Conservation (phyloP, 2,329 filamentous ascomycete genomes). For the Bimuria novae-zelandiae region DNA sequence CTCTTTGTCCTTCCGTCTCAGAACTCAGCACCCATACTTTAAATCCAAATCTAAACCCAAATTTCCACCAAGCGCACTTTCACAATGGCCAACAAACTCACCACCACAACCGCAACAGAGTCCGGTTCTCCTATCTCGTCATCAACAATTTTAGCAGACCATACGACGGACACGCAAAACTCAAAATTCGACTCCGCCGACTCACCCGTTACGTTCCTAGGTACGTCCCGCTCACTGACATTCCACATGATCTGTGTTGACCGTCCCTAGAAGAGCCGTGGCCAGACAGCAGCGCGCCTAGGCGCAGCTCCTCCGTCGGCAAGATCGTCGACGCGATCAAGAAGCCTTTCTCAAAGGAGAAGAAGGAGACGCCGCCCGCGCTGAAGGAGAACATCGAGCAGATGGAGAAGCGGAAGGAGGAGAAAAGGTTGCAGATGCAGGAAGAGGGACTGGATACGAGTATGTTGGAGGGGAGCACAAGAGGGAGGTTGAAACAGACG, state of each 20-base stretch:
- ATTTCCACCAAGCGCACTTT: neutral
- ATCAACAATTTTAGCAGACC: neutral
- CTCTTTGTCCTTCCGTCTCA: neutral
- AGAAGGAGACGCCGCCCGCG: neutral
- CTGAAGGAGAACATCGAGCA: neutral
- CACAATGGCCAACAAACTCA: neutral
- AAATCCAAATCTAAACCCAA: neutral
- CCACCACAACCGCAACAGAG: neutral
- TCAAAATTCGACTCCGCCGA: too few relatives aligned
- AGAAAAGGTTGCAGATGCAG: constrained; percentile 2
- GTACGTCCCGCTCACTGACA: neutral
- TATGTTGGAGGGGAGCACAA: constrained; percentile 5
- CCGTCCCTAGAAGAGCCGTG: neutral
- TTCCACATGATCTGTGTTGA: neutral
- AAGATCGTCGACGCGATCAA: constrained; percentile 4
- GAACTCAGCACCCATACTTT: too few relatives aligned
- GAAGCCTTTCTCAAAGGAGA: neutral
- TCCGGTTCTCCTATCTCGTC: neutral
- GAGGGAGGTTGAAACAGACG: neutral
- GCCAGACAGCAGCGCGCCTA: neutral
- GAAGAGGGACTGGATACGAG: constrained; percentile 4
- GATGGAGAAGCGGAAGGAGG: constrained; percentile 1
- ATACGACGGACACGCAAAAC: too few relatives aligned
- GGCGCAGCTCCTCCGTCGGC: neutral
- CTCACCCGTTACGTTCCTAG: neutral